Evolutionary conservation across 2,329 filamentous ascomycete genomes (phyloP), one percentile per base, ranked within the genome.

Genomic region (Colletotrichum simmondsii): DNA sequence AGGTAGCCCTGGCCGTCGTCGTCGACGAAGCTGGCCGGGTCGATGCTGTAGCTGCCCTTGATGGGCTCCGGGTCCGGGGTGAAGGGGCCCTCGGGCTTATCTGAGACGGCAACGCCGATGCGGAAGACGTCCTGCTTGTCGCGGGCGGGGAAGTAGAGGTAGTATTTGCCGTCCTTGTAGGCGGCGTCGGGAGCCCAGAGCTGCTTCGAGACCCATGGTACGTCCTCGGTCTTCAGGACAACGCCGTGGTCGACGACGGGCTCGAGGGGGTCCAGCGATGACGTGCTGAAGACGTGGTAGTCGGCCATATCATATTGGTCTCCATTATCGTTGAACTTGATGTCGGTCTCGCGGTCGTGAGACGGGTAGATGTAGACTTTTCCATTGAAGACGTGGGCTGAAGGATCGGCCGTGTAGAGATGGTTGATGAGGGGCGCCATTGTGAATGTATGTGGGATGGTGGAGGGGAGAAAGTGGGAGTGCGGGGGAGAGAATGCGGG

Each of bases 221-320:
- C 86, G 77, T 94, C 91, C 62, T 89, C 86, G 57, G 88, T 85
- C 66, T 86, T 87, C 53, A 96, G 88, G 16, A 88, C 92, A 61
- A 93, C 86, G 77, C 93, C 93, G 83, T 95, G 93, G 84, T 95
- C 93, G 24, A 87, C 91, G 2, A 95, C 92, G 22, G 86, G 84
- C 73, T 87, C 87, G 28, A 90, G 84, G 1, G 87, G 84, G 68
- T 90, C 87, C 71, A 90, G 82, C 32, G 84, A 85, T 12, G 81
- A 77, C 30, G 83, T 84, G 75, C 89, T 92, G 82, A 95, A 92
- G 80, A 95, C 93, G 82, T 95, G 93, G 87, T 95, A 95, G 85
- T 95, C 93, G 68, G 85, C 87, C 93, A 95, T 95, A 84, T 94
- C 93, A 81, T 95, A 95, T 81, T 95, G 93, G 83, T 95, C 93